Base-by-base conservation (phyloP, 441 rosid species). In the Populus hybrid region DNA sequence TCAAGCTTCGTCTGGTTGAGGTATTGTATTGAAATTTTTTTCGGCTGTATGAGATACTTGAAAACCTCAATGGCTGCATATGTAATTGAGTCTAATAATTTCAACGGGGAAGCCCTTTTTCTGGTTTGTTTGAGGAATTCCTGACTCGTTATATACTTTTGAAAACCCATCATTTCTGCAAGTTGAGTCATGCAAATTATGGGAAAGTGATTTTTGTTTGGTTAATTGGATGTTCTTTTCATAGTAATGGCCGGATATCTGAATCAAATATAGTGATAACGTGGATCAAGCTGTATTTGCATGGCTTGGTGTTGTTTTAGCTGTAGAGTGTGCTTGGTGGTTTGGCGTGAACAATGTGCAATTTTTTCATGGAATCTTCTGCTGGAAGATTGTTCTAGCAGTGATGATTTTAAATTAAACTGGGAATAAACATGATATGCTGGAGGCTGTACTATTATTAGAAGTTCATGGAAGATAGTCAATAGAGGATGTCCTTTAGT, bases 1-100 rank as follows among this genome's bases (percentile, higher is more conserved):
- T 93, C 75, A 86, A 84, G 85, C 93, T 93, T 74, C 92, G 94
- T 71, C 90, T 95, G 63, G 98, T 95, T n/a, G 99, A 95, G 95
- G 99, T 91, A 66, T 64, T 29, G 4, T 24, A 42, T 64, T 71
- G 23, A 14, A 7, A 9, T 61, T 77, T 20, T 7, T 68, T 5
- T 9, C 4, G 28, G 21, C 21, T 68, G 45, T 1, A 35, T 16
- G 53, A 33, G 10, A 18, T 68, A 9, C 36, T 7, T 68, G 36
- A 23, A 16, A 68, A 24, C 50, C 18, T n/a, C 26, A 33, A 4
- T 29, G 33, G 16, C 12, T 68, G 56, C 56, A 45, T 45, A 45
- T 35, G 50, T 18, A 10, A 35, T 23, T 68, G 18, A 20, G 11
- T 35, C 4, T 74, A 31, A 20, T 74, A 28, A 14, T 20, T 45